phyloP scores from a whole-genome alignment of 2,329 filamentous ascomycete genomes.

The Dactylellina leptospora region DNA sequence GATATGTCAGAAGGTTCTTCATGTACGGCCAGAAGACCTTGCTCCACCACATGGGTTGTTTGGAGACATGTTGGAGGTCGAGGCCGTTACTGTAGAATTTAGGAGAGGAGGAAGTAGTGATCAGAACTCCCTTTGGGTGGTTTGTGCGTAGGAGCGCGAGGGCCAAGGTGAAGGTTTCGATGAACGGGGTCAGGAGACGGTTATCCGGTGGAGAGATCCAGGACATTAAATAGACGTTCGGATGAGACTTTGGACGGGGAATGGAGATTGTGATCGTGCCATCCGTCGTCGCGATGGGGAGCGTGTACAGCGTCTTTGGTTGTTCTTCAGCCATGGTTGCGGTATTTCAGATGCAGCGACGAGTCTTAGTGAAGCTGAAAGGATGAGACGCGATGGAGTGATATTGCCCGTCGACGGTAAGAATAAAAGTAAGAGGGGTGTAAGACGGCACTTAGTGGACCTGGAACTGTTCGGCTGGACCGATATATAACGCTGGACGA shows the following conservation, averaged over 20 bases:
- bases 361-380: too few species aligned
- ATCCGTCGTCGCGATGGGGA: slow-evolving; percentile 58
- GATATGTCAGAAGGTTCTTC: slow-evolving; percentile 67
- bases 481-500: not conserved
- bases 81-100: slow-evolving; percentile 88
- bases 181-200: slow-evolving; percentile 74
- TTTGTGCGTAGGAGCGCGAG: slow-evolving; percentile 78
- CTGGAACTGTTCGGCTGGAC: slow-evolving; percentile 10
- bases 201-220: slow-evolving; percentile 78
- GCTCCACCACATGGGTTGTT: slow-evolving; percentile 70
- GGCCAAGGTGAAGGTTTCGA: slow-evolving; percentile 72
- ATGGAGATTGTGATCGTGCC: slow-evolving; percentile 72
- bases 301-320: slow-evolving; percentile 59
- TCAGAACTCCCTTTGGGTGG: slow-evolving; percentile 74
- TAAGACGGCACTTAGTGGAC: slow-evolving; percentile 1
- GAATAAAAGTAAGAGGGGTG: not conserved
- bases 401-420: too few species aligned
- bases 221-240: slow-evolving; percentile 74
- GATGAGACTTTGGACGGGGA: slow-evolving; percentile 62
- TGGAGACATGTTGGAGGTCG: slow-evolving; percentile 74
- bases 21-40: slow-evolving; percentile 69
- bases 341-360: slow-evolving; percentile 42
- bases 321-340: slow-evolving; percentile 66
- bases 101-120: slow-evolving; percentile 76
- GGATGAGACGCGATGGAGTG: too few species aligned